Conservation (phyloP, 2,329 filamentous ascomycete genomes). For the Cytospora mali region DNA sequence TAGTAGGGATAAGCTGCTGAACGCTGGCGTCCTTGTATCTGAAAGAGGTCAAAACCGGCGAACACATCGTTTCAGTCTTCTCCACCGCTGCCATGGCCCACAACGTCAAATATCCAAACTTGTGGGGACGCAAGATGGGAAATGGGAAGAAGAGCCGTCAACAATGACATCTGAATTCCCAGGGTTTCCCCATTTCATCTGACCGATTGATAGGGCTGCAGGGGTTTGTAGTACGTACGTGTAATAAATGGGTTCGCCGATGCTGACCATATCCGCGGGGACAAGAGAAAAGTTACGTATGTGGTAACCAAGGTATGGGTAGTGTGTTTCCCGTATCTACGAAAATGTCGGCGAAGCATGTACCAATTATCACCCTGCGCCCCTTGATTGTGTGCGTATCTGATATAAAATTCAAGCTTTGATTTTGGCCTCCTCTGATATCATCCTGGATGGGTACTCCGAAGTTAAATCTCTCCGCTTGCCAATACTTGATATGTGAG, state of each 20-base stretch:
- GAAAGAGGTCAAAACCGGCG: constrained; percentile 23
- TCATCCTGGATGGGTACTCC: not conserved
- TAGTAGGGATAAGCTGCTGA: constrained; percentile 5
- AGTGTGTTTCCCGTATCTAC: not conserved
- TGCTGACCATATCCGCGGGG: not conserved
- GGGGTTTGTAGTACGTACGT: no score
- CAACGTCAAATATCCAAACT: constrained; percentile 23
- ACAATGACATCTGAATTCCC: not conserved
- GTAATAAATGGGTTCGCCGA: no score
- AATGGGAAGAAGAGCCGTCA: not conserved
- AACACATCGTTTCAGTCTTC: not conserved
- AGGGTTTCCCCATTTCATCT: not conserved
- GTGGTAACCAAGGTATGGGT: not conserved
- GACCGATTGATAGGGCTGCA: no score
- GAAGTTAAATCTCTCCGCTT: constrained; percentile 19
- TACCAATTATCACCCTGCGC: constrained; percentile 9
- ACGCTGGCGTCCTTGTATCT: not conserved
- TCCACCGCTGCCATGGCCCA: constrained; percentile 6
- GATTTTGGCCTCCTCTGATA: constrained; percentile 3
- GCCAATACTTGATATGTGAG: constrained; percentile 2
- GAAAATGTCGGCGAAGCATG: constrained; percentile 3
- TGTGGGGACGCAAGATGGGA: constrained; percentile 13
- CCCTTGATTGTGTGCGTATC: not conserved
- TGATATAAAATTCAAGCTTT: constrained; percentile 10
- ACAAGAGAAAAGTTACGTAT: not conserved